phyloP scores from a whole-genome alignment of 805 yeast genomes.

The Wickerhamiella brachini region DNA sequence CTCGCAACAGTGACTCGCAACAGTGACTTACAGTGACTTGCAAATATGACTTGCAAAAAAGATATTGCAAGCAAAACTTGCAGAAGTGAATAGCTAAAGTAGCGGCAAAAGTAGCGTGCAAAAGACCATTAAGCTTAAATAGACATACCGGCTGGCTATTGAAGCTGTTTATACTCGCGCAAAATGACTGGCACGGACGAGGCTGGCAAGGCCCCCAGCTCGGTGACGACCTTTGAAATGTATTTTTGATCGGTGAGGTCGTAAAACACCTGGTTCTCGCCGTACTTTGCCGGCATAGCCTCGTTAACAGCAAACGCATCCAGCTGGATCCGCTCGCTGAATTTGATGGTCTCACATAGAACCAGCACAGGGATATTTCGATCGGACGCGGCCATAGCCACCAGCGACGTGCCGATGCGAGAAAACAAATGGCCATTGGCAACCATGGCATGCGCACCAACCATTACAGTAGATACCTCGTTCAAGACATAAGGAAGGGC shows the following conservation, averaged over 20 bases:
- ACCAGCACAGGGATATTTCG: conserved; percentile 89
- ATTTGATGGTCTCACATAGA: conserved; percentile 89
- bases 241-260: conserved; percentile 91
- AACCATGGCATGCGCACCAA: conserved; percentile 95
- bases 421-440: conserved; percentile 89
- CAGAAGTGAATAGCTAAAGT: too few species aligned
- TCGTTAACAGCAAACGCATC: conserved; percentile 94
- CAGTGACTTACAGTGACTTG: too few species aligned
- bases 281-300: conserved; percentile 32
- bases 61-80: too few species aligned
- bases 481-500: conserved; percentile 69
- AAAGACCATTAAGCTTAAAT: too few species aligned
- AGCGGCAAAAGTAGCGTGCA: too few species aligned
- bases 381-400: conserved; percentile 81
- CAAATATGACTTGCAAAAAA: too few species aligned
- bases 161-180: conserved; percentile 49
- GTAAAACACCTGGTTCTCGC: conserved; percentile 56
- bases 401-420: conserved; percentile 86
- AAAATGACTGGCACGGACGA: conserved; percentile 95
- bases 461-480: conserved; percentile 78
- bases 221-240: conserved; percentile 89
- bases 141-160: background rate
- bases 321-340: conserved; percentile 86
- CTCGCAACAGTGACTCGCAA: too few species aligned
- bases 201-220: conserved; percentile 91